Conservation (phyloP, 805 yeast species). For the Monosporozyma unispora region DNA sequence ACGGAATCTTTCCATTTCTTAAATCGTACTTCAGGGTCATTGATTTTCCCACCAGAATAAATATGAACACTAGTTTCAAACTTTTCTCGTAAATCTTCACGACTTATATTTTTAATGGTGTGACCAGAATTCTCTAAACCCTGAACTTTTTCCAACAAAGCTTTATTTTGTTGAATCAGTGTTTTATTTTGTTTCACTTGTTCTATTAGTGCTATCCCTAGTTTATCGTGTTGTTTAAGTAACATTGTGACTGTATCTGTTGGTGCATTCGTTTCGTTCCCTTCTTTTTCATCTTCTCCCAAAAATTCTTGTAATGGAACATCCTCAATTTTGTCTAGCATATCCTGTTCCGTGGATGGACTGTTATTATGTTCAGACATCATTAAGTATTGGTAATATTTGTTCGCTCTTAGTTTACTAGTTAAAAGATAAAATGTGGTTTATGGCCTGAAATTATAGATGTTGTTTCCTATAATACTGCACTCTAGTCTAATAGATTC, state of each 20-base stretch:
- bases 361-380: not conserved
- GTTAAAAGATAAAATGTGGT: too few species aligned
- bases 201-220: not conserved
- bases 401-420: not conserved
- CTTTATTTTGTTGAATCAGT: not conserved
- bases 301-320: not conserved
- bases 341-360: not conserved
- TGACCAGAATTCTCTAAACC: not conserved
- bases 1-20: not conserved
- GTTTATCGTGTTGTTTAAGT: not conserved
- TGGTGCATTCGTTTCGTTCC: not conserved
- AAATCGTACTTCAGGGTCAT: not conserved
- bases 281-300: not conserved
- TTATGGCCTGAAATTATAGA: too few species aligned
- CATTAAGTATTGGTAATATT: not conserved
- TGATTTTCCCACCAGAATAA: not conserved
- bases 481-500: too few species aligned
- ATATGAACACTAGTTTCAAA: not conserved
- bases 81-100: not conserved
- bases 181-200: not conserved
- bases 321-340: not conserved
- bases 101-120: not conserved
- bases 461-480: too few species aligned
- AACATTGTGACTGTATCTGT: not conserved
- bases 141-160: not conserved